Percentiles rank a stretch among this genome's conserved stretches.
Conservation (phyloP, 2,329 filamentous ascomycete species). For the Blastomyces parvus region DNA sequence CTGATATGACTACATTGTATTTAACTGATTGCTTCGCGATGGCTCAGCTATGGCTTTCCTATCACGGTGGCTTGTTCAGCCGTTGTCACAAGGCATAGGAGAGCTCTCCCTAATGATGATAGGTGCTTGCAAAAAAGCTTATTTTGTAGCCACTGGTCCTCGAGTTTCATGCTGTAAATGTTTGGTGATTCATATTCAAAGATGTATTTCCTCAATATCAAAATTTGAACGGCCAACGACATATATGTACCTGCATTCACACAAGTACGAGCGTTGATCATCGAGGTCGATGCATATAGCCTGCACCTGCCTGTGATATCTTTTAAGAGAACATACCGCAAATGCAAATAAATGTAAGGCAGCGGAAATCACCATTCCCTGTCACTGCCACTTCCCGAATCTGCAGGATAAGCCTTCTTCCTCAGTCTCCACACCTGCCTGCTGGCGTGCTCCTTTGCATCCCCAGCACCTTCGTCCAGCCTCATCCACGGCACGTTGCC, state of each 20-base stretch:
- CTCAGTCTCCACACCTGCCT: constrained; percentile 29
- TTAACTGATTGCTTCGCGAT: too few species aligned
- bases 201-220: neutral
- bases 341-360: neutral
- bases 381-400: constrained; percentile 29
- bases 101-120: neutral
- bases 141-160: too few species aligned
- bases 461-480: constrained; percentile 27
- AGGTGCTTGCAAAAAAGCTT: neutral
- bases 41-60: too few species aligned
- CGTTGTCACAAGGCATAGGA: too few species aligned
- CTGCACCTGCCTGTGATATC: neutral
- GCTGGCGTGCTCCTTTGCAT: neutral
- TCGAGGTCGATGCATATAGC: neutral
- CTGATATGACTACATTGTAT: too few species aligned
- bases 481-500: constrained; percentile 36
- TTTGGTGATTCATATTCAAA: neutral
- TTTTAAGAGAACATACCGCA: neutral
- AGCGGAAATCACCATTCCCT: constrained; percentile 21
- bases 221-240: neutral
- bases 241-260: neutral
- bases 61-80: too few species aligned
- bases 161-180: neutral
- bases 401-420: constrained; percentile 29
- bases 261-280: neutral